These are phyloP conservation scores for Fusarium drepaniforme DNA, from an alignment of 2,329 filamentous ascomycete genomes.

Conservation along the genomic window DNA sequence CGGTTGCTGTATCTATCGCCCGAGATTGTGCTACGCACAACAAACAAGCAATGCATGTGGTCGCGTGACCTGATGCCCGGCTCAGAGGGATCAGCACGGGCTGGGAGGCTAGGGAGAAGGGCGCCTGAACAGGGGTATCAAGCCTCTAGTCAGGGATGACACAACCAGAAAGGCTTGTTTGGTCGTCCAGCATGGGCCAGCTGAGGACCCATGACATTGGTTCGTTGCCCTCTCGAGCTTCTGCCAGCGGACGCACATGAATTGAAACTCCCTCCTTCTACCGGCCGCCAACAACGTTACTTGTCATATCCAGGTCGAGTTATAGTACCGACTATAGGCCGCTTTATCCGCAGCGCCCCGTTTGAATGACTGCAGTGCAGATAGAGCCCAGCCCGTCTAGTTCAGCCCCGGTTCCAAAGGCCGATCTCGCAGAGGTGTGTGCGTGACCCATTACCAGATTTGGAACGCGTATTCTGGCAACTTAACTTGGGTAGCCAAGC, in stretches of 20 bases:
- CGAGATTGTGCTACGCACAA: neutral
- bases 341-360: neutral
- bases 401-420: neutral
- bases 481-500: neutral
- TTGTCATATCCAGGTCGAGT: neutral
- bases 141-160: neutral
- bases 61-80: constrained; percentile 10
- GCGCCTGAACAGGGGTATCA: neutral
- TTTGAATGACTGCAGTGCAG: neutral
- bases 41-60: neutral
- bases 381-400: neutral
- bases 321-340: neutral
- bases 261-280: neutral
- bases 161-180: neutral
- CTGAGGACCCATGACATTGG: neutral
- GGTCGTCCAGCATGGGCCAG: neutral
- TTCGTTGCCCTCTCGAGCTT: neutral
- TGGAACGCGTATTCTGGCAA: constrained; percentile 3
- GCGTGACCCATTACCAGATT: constrained; percentile 32
- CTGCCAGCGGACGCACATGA: neutral
- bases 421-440: constrained; percentile 8
- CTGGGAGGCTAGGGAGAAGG: neutral
- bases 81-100: constrained; percentile 2
- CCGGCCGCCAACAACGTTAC: neutral
- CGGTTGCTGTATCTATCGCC: neutral